Evolutionary conservation across 1,284 basidiomycete species (phyloP), one percentile per base, ranked within the genome.

Genomic region (Gymnopus androsaceus): DNA sequence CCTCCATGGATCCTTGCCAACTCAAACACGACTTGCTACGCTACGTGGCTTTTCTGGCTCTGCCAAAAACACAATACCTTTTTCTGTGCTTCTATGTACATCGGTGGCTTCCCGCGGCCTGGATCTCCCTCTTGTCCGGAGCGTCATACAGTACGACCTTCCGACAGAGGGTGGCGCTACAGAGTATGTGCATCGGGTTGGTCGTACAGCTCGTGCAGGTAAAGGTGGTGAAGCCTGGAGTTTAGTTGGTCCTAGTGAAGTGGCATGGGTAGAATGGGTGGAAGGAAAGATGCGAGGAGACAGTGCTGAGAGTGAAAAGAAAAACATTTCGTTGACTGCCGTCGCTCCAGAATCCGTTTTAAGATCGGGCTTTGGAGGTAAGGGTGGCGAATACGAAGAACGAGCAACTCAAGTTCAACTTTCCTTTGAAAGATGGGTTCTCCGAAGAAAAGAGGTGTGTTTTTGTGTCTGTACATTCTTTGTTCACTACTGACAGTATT

Each of bases 31-130:
- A 64, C 81, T 94, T 33, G 82, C 87, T 2, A 92, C 94, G 1
- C 77, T 99, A 23, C 86, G 84, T 21, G 85, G 84, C 0, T 99
- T 99, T 69, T 83, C 92, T 1, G 76, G 79, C 2, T 67, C 69
- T 51, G 63, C 58, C 37, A 77, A 73, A 59, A 61, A 58, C 46
- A 57, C 72, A 3, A 55, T 66, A 7, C 61, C 65, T 0, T 82
- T 82, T 1, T 87, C 94, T 0, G 83, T 99, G 48, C 79, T 99
- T 6, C 79, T 99, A 38, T 98, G 95, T 67, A 99, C 97, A 1
- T 96, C 94, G 2, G 95, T 99, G 55, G 97, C 96, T 1, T 94
- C 95, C 30, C 92, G 97, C 67, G 97, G 97, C 67, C 81, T 99
- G n/a, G 97, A 99, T 75, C 76, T 99, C 44, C 95, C 95, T 2